Base-by-base conservation (phyloP, 2,329 filamentous ascomycete genomes). In the Ceratocystis diversiconidia region DNA sequence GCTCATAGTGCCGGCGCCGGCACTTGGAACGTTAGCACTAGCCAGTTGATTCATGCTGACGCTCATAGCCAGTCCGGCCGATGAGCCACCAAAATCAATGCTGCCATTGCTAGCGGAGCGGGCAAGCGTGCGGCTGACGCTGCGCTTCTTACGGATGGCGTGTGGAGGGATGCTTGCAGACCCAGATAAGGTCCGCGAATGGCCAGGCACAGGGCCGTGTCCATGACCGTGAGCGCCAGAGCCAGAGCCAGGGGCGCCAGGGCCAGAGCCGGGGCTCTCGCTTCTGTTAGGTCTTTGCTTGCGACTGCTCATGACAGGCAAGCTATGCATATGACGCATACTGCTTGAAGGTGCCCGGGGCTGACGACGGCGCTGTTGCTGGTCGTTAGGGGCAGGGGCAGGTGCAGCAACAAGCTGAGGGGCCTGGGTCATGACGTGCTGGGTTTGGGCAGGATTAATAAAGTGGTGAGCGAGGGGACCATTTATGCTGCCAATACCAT, bases 271-370 rank as follows among this genome's bases (percentile, higher is more conserved):
- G 4, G 52, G 52, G 12, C 52, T 57, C 15, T 57, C 52, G 28
- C 52, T 57, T 1, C 61, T 19, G 36, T 17, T 28, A 17, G 15
- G 43, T 6, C 6, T 19, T 5, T 22, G 46, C 41, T 32, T 28
- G 28, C 19, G 17, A 28, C 10, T 55, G 36, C 19, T 19, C n/a
- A 65, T n/a, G 36, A 30, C 17, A 5, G 43, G 41, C 19, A 19
- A 19, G 55, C 55, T 60, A 28, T n/a, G 36, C 25, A 61, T 46
- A 12, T 61, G 41, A 41, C 63, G 63, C 55, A 61, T 65, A n/a
- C 63, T 50, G 43, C 55, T 65, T 5, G 63, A 65, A 12, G 30
- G 55, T 5, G 63, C 63, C 12, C 63, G 57, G 1, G 63, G 63
- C 55, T 48, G 52, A 5, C 19, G 36, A 41, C 57, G 55, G 28